These are phyloP conservation scores for Verticillium tricorpus DNA, from an alignment of 2,329 filamentous ascomycete species.

Conservation along the genomic window DNA sequence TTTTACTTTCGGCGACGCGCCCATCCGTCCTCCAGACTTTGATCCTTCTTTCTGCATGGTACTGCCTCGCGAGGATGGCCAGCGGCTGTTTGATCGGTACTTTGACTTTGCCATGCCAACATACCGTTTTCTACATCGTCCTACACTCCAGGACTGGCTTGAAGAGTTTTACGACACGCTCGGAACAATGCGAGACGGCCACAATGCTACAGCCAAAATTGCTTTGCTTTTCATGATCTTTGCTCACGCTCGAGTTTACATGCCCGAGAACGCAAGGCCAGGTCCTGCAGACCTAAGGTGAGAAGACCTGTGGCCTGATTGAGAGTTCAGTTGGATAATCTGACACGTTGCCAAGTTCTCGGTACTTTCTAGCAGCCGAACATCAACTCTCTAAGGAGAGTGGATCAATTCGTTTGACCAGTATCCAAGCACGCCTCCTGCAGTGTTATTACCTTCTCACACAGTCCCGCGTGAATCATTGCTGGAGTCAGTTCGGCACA, in stretches of 20 bases:
- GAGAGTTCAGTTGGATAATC: background rate
- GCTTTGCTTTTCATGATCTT: conserved; percentile 46
- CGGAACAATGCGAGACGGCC: conserved; percentile 19
- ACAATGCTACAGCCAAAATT: conserved; percentile 22
- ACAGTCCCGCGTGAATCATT: conserved; percentile 41
- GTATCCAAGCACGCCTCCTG: conserved; percentile 34
- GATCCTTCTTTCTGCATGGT: conserved; percentile 33
- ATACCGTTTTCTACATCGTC: conserved; percentile 49
- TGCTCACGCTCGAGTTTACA: conserved; percentile 43
- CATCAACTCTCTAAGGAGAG: conserved; percentile 32
- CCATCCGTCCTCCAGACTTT: conserved; percentile 29
- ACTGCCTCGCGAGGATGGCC: conserved; percentile 29
- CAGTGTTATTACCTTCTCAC: conserved; percentile 40
- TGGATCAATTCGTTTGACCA: conserved; percentile 31
- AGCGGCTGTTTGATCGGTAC: conserved; percentile 41
- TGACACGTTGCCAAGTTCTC: conserved; percentile 16
- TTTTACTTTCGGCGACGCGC: conserved; percentile 46
- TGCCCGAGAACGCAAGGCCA: conserved; percentile 2
- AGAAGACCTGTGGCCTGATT: background rate
- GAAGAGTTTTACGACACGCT: conserved; percentile 33
- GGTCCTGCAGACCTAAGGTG: conserved; percentile 10
- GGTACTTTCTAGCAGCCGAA: conserved; percentile 29
- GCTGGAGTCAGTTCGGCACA: conserved; percentile 41
- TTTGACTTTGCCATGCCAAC: conserved; percentile 55
- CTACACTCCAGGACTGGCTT: conserved; percentile 44